phyloP scores from a whole-genome alignment of 305 asterid genomes.

The Plantago coronopus region DNA sequence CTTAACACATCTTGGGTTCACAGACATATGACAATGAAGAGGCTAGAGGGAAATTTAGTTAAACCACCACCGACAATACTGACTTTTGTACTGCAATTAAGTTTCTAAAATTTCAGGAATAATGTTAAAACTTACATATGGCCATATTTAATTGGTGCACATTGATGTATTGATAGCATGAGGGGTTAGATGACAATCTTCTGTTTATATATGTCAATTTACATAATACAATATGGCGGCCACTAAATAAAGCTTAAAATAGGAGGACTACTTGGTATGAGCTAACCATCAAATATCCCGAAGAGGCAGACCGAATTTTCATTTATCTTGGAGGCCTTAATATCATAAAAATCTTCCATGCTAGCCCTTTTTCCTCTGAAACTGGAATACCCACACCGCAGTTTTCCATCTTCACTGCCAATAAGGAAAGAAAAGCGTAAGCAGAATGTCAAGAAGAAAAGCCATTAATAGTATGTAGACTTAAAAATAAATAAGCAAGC shows the following conservation, averaged over 20 bases:
- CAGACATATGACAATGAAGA: too few relatives aligned
- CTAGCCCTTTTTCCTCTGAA: conserved; percentile 92
- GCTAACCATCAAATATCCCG: conserved; percentile 96
- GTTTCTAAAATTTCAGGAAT: too few relatives aligned
- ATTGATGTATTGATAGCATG: neutral
- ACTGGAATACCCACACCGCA: conserved; percentile 91
- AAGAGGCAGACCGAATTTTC: conserved; percentile 78
- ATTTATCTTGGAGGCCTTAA: conserved; percentile 65
- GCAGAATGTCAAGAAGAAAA: conserved; percentile 15
- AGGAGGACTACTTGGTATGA: conserved; percentile 21
- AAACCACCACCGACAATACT: too few relatives aligned
- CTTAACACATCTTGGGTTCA: too few relatives aligned
- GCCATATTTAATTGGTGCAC: too few relatives aligned
- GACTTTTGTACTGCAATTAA: too few relatives aligned
- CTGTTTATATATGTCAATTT: too few relatives aligned
- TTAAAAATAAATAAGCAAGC: conserved; percentile 7
- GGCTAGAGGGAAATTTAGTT: too few relatives aligned
- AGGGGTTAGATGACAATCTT: too few relatives aligned
- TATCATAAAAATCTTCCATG: conserved; percentile 98
- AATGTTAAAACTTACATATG: too few relatives aligned
- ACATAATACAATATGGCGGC: too few relatives aligned
- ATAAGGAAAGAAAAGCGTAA: conserved; percentile 28
- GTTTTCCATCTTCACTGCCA: conserved; percentile 81
- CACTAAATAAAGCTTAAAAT: conserved; percentile 15
- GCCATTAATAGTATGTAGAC: too few relatives aligned